Conservation (phyloP, 75 land plant genomes). For the Gnetum montanum region DNA sequence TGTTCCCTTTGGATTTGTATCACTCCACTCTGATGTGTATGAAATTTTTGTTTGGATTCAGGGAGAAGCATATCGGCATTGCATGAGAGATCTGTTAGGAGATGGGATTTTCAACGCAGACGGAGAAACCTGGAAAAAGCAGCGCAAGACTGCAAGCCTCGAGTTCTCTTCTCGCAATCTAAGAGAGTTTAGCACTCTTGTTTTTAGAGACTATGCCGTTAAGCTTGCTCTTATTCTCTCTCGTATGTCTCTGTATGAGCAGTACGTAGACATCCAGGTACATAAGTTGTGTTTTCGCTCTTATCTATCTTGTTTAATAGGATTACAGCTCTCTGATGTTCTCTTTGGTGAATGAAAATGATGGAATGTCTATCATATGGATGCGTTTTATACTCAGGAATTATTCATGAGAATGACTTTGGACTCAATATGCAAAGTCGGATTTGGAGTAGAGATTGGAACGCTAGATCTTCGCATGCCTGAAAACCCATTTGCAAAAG, state of each 20-base stretch:
- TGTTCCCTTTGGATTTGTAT: no score
- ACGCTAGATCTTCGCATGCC: slow-evolving; percentile 62
- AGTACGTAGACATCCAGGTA: slow-evolving; percentile 78
- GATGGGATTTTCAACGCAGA: slow-evolving; percentile 92
- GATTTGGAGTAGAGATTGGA: slow-evolving; percentile 90
- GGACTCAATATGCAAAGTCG: slow-evolving; percentile 90
- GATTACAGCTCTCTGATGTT: background rate
- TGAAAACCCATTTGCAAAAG: slow-evolving; percentile 57
- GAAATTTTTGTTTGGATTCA: slow-evolving; percentile 1
- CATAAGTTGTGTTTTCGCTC: background rate
- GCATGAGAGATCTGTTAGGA: slow-evolving; percentile 76
- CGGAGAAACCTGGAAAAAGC: slow-evolving; percentile 83
- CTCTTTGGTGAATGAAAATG: background rate
- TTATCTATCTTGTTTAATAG: no score
- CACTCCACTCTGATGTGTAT: background rate
- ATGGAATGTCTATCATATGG: background rate
- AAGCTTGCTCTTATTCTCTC: slow-evolving; percentile 56
- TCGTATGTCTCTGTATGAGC: slow-evolving; percentile 18
- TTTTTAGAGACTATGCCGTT: slow-evolving; percentile 66
- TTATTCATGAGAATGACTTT: slow-evolving; percentile 89
- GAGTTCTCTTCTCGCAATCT: slow-evolving; percentile 81
- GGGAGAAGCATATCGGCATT: slow-evolving; percentile 59
- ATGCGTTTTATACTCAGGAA: slow-evolving; percentile 38
- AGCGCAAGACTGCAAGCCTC: slow-evolving; percentile 86
- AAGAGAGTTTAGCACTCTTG: slow-evolving; percentile 82